Conservation (phyloP, 2,329 filamentous ascomycete genomes). For the Clonostachys byssicola region DNA sequence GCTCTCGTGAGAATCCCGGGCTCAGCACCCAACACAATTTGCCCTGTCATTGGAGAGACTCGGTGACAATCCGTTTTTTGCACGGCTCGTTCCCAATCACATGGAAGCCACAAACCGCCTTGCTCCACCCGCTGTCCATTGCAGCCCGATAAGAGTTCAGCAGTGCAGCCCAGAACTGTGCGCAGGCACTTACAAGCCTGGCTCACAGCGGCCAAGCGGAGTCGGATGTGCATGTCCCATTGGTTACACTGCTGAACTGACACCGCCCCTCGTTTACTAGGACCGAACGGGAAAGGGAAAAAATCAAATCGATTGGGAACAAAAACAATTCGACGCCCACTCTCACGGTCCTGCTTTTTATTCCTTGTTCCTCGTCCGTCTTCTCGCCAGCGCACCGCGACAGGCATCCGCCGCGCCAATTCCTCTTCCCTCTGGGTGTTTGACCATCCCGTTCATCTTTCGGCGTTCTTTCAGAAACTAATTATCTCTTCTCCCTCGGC, state of each 20-base stretch:
- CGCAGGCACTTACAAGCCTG: no score
- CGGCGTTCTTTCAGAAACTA: slow-evolving; percentile 18
- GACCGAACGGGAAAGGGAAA: slow-evolving; percentile 10
- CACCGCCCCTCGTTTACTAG: not conserved
- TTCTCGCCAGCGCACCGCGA: slow-evolving; percentile 4
- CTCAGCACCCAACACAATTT: no score
- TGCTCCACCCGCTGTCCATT: no score
- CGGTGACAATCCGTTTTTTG: no score
- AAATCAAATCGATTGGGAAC: slow-evolving; percentile 6
- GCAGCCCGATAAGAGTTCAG: no score
- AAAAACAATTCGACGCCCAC: not conserved
- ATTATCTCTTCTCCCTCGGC: slow-evolving; percentile 22
- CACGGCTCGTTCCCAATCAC: no score
- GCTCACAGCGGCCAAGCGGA: no score
- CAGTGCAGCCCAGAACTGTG: no score
- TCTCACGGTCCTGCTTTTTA: slow-evolving; percentile 1
- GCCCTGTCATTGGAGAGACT: no score
- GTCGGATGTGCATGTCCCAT: no score
- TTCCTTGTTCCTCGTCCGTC: slow-evolving; percentile 4
- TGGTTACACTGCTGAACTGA: not conserved
- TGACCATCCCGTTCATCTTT: slow-evolving; percentile 26
- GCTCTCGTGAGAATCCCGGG: no score
- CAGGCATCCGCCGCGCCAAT: slow-evolving; percentile 41
- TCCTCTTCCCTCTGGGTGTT: slow-evolving; percentile 29
- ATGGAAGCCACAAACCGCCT: no score